Conservation (phyloP, 192 early-diverging fungal species). For the Umbelopsis sp. region DNA sequence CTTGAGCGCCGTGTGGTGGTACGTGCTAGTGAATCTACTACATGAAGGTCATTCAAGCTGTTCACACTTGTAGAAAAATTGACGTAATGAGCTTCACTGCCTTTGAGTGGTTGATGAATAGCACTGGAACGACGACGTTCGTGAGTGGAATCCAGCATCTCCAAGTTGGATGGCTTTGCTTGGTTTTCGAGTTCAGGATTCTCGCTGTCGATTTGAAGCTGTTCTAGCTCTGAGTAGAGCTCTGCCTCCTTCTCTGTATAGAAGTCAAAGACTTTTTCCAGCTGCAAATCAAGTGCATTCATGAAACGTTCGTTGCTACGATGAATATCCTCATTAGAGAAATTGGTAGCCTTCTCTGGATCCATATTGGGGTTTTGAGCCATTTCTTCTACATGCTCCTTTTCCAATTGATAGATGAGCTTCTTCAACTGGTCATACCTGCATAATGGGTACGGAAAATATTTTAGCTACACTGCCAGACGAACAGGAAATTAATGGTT, state of each 20-base stretch:
- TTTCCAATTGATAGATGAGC: slow-evolving; percentile 38
- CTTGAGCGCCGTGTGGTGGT: background rate
- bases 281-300: slow-evolving; percentile 69
- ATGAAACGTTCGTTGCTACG: slow-evolving; percentile 44
- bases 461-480: background rate
- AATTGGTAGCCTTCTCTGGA: slow-evolving; percentile 8
- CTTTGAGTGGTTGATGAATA: background rate
- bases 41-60: background rate
- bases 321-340: background rate
- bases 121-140: slow-evolving; percentile 2
- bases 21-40: background rate
- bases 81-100: background rate
- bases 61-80: background rate
- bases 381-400: slow-evolving; percentile 30
- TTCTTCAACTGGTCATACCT: slow-evolving; percentile 42
- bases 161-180: background rate
- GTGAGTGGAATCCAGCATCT: slow-evolving; percentile 17
- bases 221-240: slow-evolving; percentile 54
- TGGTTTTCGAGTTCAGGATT: background rate
- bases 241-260: slow-evolving; percentile 72
- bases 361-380: slow-evolving; percentile 9
- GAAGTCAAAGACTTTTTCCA: slow-evolving; percentile 69
- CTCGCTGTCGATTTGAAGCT: slow-evolving; percentile 25
- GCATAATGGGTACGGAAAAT: slow-evolving; percentile 15
- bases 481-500: background rate